Conservation (phyloP, 2,329 filamentous ascomycete species). For the Epichloe baconii region DNA sequence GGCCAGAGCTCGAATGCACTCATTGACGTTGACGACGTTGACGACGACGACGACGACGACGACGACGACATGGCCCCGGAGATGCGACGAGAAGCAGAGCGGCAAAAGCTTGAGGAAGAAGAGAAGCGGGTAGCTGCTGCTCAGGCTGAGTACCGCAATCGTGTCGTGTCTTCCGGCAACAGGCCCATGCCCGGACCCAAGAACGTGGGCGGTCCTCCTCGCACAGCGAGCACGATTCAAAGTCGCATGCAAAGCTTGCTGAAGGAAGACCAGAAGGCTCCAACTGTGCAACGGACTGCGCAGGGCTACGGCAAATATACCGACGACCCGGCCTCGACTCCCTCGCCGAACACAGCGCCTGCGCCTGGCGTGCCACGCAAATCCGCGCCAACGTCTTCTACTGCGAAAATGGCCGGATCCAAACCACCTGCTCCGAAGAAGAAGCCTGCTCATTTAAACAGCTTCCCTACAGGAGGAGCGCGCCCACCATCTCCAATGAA, state of each 20-base stretch:
- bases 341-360: conserved; percentile 24
- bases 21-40: conserved; percentile 43
- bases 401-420: conserved; percentile 13
- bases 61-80: conserved; percentile 68
- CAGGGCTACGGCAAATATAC: conserved; percentile 86
- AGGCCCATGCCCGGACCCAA: conserved; percentile 34
- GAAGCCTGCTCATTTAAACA: conserved; percentile 50
- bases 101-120: conserved; percentile 68
- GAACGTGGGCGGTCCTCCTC: conserved; percentile 44
- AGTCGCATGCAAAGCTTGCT: conserved; percentile 79
- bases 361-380: conserved; percentile 36
- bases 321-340: conserved; percentile 30
- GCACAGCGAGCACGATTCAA: conserved; percentile 69
- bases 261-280: conserved; percentile 55
- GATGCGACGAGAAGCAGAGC: conserved; percentile 79
- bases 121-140: conserved; percentile 82
- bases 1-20: conserved; percentile 49
- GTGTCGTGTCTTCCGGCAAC: conserved; percentile 36
- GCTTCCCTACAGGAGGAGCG: conserved; percentile 31
- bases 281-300: conserved; percentile 54
- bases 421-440: conserved; percentile 46
- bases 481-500: conserved; percentile 33
- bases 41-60: conserved; percentile 56
- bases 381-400: conserved; percentile 13
- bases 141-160: conserved; percentile 73